Evolutionary conservation across 768 basidiomycete species (phyloP), one percentile per base, ranked within the genome.

Genomic region (Suillus hirtellus): DNA sequence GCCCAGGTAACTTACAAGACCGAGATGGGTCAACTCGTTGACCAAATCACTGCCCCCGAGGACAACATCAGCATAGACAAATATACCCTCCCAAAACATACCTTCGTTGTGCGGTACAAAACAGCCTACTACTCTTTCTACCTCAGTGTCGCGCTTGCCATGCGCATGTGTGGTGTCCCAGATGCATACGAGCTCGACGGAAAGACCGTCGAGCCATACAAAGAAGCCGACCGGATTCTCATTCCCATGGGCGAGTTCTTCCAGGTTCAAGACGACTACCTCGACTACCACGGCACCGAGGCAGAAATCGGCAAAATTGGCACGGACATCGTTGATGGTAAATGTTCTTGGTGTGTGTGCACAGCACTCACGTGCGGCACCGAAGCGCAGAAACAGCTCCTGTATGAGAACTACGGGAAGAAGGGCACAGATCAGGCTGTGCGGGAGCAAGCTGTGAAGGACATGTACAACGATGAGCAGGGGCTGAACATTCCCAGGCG

Each of bases 91-190:
- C 80, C 8, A 70, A 96, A 94, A 73, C 95, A 98, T 74, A 84
- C 86, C 64, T 85, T 93, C 62, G 97, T 99, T 74, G 96, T 98
- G 61, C 84, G 93, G 66, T 98, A 95, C 87, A 99, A 99, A 79
- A 98, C 96, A 38, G 93, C 96, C 0, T 96, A 86, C 79, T 99
- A 99, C 79, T 97, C 94, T 35, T 99, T 99, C 85, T 97, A 98
- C 80, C 93, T 99, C 66, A 95, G 97, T 59, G 94, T 99, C 66
- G 97, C 96, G 24, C 88, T 95, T 65, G 95, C 95, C 15, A 89
- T 99, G 88, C 85, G 89, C 76, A 81, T 95, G 75, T 84, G 83
- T 68, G 79, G 80, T 55, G 83, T 93, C 60, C 86, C 89, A 8
- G 79, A 79, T 46, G 73, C 78, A 40, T 83, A 86, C 70, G 72